These are phyloP conservation scores for Quambalaria eucalypti DNA, from an alignment of 1,284 basidiomycete genomes.

Conservation along the genomic window DNA sequence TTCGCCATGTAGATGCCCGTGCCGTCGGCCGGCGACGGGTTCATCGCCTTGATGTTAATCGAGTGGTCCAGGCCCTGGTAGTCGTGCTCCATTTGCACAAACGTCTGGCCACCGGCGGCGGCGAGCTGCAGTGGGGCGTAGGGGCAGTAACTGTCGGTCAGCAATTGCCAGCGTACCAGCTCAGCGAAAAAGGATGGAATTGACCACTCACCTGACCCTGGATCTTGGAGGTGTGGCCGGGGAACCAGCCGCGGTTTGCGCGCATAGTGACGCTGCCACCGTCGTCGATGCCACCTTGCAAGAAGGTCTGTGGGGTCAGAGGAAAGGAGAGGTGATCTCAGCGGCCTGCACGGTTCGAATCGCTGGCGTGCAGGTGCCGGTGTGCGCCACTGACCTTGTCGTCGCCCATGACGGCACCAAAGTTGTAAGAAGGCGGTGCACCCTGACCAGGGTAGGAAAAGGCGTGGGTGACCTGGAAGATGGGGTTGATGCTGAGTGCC, in stretches of 20 bases:
- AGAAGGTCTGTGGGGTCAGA: constrained; percentile 59
- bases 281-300: constrained; percentile 90
- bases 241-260: constrained; percentile 79
- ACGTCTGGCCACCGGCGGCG: constrained; percentile 20
- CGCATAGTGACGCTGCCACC: constrained; percentile 81
- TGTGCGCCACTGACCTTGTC: constrained; percentile 55
- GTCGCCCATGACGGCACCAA: constrained; percentile 85
- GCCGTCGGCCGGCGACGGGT: constrained; percentile 74
- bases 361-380: too few species aligned
- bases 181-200: too few species aligned
- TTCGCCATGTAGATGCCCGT: constrained; percentile 92
- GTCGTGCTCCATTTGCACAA: constrained; percentile 83
- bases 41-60: constrained; percentile 79
- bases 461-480: constrained; percentile 96
- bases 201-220: constrained; percentile 67
- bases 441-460: constrained; percentile 65
- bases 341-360: too few species aligned
- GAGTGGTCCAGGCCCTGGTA: constrained; percentile 80
- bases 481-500: constrained; percentile 80
- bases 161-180: not conserved
- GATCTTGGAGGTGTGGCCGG: constrained; percentile 70
- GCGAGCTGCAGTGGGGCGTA: too few species aligned
- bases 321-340: too few species aligned
- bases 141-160: not conserved
- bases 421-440: constrained; percentile 68